Evolutionary conservation across 2,329 filamentous ascomycete genomes (phyloP).

Genomic region (Colletotrichum echinochloae): DNA sequence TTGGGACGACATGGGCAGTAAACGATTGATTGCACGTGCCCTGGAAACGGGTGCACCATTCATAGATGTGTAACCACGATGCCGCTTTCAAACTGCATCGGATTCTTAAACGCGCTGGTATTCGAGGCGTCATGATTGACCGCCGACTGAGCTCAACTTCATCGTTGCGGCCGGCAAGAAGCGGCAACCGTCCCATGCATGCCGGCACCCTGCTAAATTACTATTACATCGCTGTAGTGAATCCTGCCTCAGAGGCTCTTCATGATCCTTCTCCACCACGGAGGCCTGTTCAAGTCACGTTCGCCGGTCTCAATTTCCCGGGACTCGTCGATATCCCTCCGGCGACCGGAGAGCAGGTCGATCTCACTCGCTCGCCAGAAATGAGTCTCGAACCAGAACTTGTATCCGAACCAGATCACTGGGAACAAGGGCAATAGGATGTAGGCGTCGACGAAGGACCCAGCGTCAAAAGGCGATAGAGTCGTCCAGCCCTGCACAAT

Average conservation of each 20-base stretch:
- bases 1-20: neutral
- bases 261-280: constrained; percentile 60
- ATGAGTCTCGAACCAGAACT: constrained; percentile 65
- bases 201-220: neutral
- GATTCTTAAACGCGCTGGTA: neutral
- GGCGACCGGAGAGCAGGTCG: constrained; percentile 67
- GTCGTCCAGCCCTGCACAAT: constrained; percentile 73
- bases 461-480: constrained; percentile 67
- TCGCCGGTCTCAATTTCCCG: constrained; percentile 49
- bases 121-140: neutral
- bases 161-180: neutral
- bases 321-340: constrained; percentile 65
- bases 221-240: neutral
- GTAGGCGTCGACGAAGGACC: constrained; percentile 73
- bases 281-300: constrained; percentile 41
- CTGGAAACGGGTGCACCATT: no score
- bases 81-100: neutral
- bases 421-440: constrained; percentile 70
- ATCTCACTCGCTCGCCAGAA: constrained; percentile 64
- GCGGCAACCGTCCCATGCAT: neutral
- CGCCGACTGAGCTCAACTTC: neutral
- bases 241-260: constrained; percentile 52
- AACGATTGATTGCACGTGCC: neutral
- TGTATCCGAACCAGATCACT: constrained; percentile 67
- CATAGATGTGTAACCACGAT: neutral